Base-by-base conservation (phyloP, 805 yeast genomes). In the Candida maltosa region DNA sequence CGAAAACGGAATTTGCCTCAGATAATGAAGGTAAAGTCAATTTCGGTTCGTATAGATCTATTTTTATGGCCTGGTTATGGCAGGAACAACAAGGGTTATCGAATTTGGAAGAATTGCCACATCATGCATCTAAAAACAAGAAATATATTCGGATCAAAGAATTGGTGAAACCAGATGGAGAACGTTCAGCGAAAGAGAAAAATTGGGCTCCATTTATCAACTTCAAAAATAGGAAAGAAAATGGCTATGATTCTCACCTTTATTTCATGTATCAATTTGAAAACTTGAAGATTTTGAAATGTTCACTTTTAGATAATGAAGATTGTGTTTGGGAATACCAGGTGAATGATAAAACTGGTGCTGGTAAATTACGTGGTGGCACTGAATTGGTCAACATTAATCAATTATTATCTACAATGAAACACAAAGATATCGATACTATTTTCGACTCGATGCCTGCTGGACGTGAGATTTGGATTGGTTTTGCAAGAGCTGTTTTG, bases 401-500 rank as follows among this genome's bases (percentile, higher is more conserved):
- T 36, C n/a, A n/a, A 26, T 60, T 4, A 44, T 50, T 22, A 22
- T 22, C 11, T 11, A 22, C 25, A 11, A 22, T 11, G 25, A 12
- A 12, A 12, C 25, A 22, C n/a, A n/a, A 48, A 49, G 2, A 38
- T n/a, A n/a, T n/a, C n/a, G n/a, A n/a, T n/a, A n/a, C n/a, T n/a
- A n/a, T n/a, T n/a, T n/a, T n/a, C n/a, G n/a, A n/a, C n/a, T 32
- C 46, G 32, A 36, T 34, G 44, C 11, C 51, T 2, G 37, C 41
- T 17, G 54, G 51, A 15, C 46, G 69, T 26, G 71, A 70, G 40
- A 52, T 73, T 35, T 73, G 74, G 70, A 51, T 70, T 21, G 75
- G 73, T 1, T 68, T 71, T 48, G 71, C 70, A 3, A 58, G 73
- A 40, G 64, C 73, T 4, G 72, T 67, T 41, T 39, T 70, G 14